Evolutionary conservation across 2,329 filamentous ascomycete species (phyloP).

Genomic region (Aspergillus sp.): DNA sequence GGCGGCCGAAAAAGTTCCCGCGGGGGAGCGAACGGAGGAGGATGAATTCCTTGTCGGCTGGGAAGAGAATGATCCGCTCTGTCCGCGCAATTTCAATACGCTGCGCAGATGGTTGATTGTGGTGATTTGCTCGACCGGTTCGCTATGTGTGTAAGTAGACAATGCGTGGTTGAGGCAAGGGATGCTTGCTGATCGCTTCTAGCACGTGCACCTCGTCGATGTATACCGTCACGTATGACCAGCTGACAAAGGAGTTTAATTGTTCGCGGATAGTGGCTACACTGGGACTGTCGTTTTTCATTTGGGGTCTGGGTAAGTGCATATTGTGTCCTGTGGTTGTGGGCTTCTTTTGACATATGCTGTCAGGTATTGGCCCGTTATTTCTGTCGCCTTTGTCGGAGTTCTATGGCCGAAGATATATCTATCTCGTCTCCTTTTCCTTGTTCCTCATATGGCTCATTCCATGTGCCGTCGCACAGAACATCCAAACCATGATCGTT

Average conservation of each 20-base stretch:
- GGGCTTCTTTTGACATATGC: conserved; percentile 9
- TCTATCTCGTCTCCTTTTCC: conserved; percentile 72
- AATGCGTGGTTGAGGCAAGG: not conserved
- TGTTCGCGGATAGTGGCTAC: conserved; percentile 70
- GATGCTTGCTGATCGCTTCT: conserved; percentile 6
- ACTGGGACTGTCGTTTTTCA: conserved; percentile 77
- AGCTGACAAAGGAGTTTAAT: conserved; percentile 73
- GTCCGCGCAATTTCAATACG: conserved; percentile 66
- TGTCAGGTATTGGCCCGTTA: conserved; percentile 58
- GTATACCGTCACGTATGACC: conserved; percentile 77
- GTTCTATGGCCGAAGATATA: conserved; percentile 78
- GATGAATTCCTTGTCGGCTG: conserved; percentile 66
- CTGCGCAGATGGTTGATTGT: conserved; percentile 78
- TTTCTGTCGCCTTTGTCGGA: conserved; percentile 64
- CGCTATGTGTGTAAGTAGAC: conserved; percentile 76
- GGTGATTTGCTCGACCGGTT: conserved; percentile 67
- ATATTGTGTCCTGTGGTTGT: not conserved
- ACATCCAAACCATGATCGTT: conserved; percentile 77
- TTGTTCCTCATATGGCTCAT: conserved; percentile 78
- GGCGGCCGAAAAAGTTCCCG: conserved; percentile 10
- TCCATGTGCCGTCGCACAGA: conserved; percentile 75
- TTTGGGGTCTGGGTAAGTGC: conserved; percentile 64
- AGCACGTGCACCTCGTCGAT: conserved; percentile 85
- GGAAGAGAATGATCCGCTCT: conserved; percentile 71
- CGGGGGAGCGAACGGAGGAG: conserved; percentile 19